Base-by-base conservation (phyloP, 148 eudicot species). In the Fagopyrum esculentum region DNA sequence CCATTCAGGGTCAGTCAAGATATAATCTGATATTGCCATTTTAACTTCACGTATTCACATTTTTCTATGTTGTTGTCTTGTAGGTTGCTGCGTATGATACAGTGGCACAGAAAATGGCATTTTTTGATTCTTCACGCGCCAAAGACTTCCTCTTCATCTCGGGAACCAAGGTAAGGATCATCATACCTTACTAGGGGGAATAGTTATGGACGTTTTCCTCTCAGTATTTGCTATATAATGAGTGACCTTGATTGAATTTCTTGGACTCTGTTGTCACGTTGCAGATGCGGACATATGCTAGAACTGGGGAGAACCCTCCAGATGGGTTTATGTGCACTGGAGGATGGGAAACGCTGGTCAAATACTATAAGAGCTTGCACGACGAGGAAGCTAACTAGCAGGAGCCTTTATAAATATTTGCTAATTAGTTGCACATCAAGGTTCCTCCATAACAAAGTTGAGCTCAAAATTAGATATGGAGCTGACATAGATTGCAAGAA, bases 31-130 rank as follows among this genome's bases (percentile, higher is more conserved):
- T 29, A 57, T n/a, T 57, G 63, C 7, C 63, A 57, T 57, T 57
- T 6, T 57, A 19, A 69, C 11, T 12, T 69, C 40, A 16, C 6
- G 19, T 13, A 4, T 69, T 49, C 9, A 49, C 11, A 49, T 49
- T 49, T 9, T 12, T 49, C 52, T 49, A n/a, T 17, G 29, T 57
- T 57, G 4, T 19, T 57, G 63, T 7, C 13, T 49, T 49, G 9
- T 57, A 91, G 97, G 93, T 91, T 72, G 97, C 93, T 22, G 97
- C 97, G 79, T 91, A 91, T 82, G 93, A 91, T 79, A 89, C 87
- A 1, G 81, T 76, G 12, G 90, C 83, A 76, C 81, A 78, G 81
- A 81, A 81, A 77, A 91, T 91, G 97, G 89, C 91, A 26, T 91
- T 89, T 79, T 91, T 91, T 77, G 91, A 91, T 68, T 93, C 93